Conservation (phyloP, 2,329 filamentous ascomycete genomes). For the Thermomyces lanuginosus region DNA sequence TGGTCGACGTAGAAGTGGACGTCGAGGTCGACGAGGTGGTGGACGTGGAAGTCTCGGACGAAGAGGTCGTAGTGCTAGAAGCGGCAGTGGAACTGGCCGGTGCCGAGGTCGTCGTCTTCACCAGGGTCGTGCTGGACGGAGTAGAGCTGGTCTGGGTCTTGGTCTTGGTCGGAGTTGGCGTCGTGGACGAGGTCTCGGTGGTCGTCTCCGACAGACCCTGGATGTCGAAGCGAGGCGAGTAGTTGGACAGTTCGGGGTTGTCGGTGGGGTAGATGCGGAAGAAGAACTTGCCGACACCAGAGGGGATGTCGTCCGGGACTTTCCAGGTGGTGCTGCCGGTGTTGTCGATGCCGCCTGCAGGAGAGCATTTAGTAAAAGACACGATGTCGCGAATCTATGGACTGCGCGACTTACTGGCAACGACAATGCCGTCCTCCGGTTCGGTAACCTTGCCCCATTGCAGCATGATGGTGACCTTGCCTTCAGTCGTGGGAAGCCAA, state of each 20-base stretch:
- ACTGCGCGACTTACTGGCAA: slow-evolving; percentile 26
- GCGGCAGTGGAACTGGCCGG: slow-evolving; percentile 5
- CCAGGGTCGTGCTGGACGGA: slow-evolving; percentile 9
- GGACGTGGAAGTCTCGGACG: slow-evolving; percentile 7
- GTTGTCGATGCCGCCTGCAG: slow-evolving; percentile 32
- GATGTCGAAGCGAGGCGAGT: slow-evolving; percentile 36
- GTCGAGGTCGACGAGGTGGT: slow-evolving; percentile 9
- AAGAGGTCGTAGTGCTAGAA: slow-evolving; percentile 5
- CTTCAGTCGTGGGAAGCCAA: slow-evolving; percentile 35
- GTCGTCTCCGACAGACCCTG: slow-evolving; percentile 28
- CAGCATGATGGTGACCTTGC: slow-evolving; percentile 37
- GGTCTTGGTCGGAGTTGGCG: slow-evolving; percentile 9
- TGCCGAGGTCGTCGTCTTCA: slow-evolving; percentile 8
- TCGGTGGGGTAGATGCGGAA: slow-evolving; percentile 36
- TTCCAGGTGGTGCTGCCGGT: slow-evolving; percentile 34
- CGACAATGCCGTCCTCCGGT: slow-evolving; percentile 23
- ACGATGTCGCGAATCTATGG: not conserved
- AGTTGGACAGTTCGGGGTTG: slow-evolving; percentile 32
- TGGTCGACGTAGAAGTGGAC: slow-evolving; percentile 7
- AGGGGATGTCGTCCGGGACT: slow-evolving; percentile 24
- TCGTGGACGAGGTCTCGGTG: slow-evolving; percentile 13
- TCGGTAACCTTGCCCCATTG: slow-evolving; percentile 29
- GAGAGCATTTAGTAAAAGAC: not conserved
- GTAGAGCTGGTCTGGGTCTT: slow-evolving; percentile 7
- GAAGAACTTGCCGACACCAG: slow-evolving; percentile 35